These are phyloP conservation scores for Falciphora oryzae DNA, from an alignment of 2,329 filamentous ascomycete genomes.

Conservation along the genomic window DNA sequence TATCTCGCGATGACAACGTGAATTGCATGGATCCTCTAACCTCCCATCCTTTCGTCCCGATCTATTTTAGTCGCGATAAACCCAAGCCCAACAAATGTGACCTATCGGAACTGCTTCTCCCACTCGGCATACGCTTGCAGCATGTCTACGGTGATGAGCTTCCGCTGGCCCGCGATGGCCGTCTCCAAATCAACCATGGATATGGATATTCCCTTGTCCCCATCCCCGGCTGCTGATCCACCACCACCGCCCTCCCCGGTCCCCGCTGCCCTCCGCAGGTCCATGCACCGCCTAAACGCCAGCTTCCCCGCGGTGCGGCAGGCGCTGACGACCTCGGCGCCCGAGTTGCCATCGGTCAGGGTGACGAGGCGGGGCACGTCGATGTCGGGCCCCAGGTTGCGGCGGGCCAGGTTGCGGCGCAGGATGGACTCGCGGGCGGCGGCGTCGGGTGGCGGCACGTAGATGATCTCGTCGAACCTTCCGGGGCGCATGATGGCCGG, in stretches of 20 bases:
- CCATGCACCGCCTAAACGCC: constrained; percentile 27
- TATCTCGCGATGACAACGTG: background rate
- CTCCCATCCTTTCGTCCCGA: background rate
- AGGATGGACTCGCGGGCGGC: constrained; percentile 73
- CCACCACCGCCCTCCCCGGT: constrained; percentile 14
- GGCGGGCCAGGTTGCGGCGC: constrained; percentile 55
- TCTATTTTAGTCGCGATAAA: background rate
- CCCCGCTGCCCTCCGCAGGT: constrained; percentile 4
- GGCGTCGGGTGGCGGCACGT: constrained; percentile 74
- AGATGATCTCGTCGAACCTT: constrained; percentile 77
- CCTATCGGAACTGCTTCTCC: constrained; percentile 29
- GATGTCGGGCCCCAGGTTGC: constrained; percentile 56
- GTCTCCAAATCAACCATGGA: constrained; percentile 26
- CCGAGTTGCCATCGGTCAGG: constrained; percentile 71
- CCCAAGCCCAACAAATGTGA: background rate
- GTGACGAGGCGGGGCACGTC: constrained; percentile 58
- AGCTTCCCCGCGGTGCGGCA: constrained; percentile 40
- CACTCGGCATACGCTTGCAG: constrained; percentile 30
- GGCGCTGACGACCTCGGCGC: constrained; percentile 67
- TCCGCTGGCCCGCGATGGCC: constrained; percentile 26
- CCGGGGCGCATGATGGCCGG: constrained; percentile 80
- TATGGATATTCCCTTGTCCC: constrained; percentile 18
- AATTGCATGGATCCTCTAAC: background rate
- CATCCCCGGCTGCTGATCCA: constrained; percentile 9
- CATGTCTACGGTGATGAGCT: constrained; percentile 32